Evolutionary conservation across 257 asterid species (phyloP).

Genomic region (Nicotiana tomentosiformis): DNA sequence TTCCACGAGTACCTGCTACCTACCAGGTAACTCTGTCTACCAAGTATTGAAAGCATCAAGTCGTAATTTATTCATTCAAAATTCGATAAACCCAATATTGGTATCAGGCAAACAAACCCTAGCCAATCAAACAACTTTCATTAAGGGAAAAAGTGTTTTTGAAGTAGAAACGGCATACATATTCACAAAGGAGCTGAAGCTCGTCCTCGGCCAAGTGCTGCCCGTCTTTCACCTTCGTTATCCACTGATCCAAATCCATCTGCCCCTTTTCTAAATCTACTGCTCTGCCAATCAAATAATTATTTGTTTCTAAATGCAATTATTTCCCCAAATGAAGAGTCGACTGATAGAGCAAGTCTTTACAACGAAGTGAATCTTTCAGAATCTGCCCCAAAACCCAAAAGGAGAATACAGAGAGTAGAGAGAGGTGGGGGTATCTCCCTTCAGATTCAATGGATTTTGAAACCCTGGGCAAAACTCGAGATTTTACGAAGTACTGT

Average conservation of each 20-base stretch:
- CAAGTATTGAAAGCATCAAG: too few species aligned
- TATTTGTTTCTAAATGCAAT: neutral
- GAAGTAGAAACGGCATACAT: constrained; percentile 35
- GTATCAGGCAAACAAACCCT: neutral
- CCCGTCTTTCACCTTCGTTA: constrained; percentile 89
- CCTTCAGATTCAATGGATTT: constrained; percentile 9
- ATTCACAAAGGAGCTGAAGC: constrained; percentile 99
- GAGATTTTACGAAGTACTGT: neutral
- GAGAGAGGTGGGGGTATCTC: neutral
- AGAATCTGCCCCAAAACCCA: neutral
- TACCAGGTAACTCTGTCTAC: too few species aligned
- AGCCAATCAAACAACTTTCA: neutral
- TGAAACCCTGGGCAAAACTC: constrained; percentile 4
- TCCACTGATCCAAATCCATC: constrained; percentile 99
- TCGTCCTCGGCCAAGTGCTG: constrained; percentile 98
- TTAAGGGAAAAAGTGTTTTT: neutral
- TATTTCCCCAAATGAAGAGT: neutral
- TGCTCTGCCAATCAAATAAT: neutral
- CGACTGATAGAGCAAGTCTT: neutral
- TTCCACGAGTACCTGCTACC: too few species aligned
- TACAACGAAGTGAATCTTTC: neutral
- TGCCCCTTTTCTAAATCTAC: constrained; percentile 8
- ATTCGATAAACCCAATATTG: neutral
- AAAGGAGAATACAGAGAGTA: neutral
- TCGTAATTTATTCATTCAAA: neutral